A percentile compares a stretch with the other conserved stretches of the same genome.
phyloP scores from a whole-genome alignment of 208 protist species.

The Acanthamoeba castellanii region DNA sequence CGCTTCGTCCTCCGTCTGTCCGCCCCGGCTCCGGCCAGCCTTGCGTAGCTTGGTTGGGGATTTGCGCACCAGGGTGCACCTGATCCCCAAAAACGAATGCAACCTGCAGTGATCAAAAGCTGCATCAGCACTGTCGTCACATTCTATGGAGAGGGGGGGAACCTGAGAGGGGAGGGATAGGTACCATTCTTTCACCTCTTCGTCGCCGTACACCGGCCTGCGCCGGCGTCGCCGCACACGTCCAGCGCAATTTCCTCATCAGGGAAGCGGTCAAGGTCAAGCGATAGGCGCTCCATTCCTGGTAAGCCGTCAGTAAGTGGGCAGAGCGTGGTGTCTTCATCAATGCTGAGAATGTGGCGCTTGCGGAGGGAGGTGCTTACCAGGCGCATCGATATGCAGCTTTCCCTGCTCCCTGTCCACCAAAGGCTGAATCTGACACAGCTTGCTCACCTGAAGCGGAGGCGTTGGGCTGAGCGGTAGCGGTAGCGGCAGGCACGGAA shows the following conservation, averaged over 20 bases:
- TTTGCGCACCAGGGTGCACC: constrained; percentile 53
- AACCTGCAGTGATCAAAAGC: background rate
- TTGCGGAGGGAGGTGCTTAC: background rate
- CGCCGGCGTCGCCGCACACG: constrained; percentile 53
- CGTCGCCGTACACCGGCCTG: background rate
- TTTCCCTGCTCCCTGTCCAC: background rate
- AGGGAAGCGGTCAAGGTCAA: constrained; percentile 30
- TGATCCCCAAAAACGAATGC: background rate
- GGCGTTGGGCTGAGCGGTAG: too few relatives aligned
- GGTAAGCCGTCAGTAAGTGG: background rate
- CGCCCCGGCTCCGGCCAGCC: background rate
- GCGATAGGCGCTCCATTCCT: constrained; percentile 13
- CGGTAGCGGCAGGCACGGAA: background rate
- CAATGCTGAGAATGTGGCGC: background rate
- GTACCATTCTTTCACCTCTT: constrained; percentile 41
- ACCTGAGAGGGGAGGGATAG: background rate
- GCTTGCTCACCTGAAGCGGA: background rate
- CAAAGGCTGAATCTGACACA: constrained; percentile 26
- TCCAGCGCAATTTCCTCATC: constrained; percentile 49
- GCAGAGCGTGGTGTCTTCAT: background rate
- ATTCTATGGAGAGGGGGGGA: too few relatives aligned
- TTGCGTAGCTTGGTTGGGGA: constrained; percentile 3
- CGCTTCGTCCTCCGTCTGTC: background rate
- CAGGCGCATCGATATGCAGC: constrained; percentile 30
- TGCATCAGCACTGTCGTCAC: too few relatives aligned